These are phyloP conservation scores for Leishmania amazonensis DNA, from an alignment of 208 protist genomes.

Conservation along the genomic window DNA sequence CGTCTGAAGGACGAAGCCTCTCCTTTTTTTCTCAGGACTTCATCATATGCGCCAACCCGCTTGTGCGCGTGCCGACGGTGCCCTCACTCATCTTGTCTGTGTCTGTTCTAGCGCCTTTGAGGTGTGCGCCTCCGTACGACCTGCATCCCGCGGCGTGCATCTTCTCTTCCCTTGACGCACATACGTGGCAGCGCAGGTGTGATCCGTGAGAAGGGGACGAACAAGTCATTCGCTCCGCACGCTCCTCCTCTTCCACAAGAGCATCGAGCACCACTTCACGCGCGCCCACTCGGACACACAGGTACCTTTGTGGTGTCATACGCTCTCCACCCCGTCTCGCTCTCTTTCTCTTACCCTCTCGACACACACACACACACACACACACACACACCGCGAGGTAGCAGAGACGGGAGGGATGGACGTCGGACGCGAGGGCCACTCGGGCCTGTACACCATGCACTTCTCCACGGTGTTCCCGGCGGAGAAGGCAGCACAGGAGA, in stretches of 20 bases:
- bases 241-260: not conserved
- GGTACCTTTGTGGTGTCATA: not conserved
- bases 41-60: not conserved
- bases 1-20: not conserved
- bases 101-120: not conserved
- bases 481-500: constrained; percentile 30
- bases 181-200: not conserved
- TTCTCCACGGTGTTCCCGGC: constrained; percentile 71
- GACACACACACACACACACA: not conserved
- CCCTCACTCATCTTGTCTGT: not conserved
- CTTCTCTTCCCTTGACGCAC: not conserved
- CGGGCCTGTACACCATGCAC: constrained; percentile 83
- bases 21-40: not conserved
- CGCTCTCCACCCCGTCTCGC: not conserved
- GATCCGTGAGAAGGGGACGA: not conserved
- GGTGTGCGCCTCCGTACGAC: not conserved
- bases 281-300: not conserved
- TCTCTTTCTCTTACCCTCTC: not conserved
- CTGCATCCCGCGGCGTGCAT: not conserved
- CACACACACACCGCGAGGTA: not conserved
- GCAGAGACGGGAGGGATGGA: constrained; percentile 35
- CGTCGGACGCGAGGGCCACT: constrained; percentile 61
- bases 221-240: not conserved
- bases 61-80: not conserved
- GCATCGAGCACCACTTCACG: not conserved